phyloP scores from a whole-genome alignment of 2,329 filamentous ascomycete species.

The Claviceps citrina region DNA sequence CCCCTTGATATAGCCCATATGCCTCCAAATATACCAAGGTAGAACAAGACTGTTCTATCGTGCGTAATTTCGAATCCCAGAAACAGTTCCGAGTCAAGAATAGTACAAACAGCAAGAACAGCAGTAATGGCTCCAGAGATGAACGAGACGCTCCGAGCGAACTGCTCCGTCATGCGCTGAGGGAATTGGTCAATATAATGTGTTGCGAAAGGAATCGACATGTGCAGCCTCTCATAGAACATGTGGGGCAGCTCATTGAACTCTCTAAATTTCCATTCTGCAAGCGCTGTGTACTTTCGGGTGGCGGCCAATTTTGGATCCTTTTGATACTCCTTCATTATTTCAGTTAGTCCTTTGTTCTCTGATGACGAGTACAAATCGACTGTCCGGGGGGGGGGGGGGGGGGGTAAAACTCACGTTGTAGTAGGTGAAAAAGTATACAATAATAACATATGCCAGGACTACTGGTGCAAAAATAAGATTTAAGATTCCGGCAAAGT shows the following conservation, averaged over 20 bases:
- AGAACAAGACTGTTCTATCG: slow-evolving; percentile 81
- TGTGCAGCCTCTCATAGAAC: slow-evolving; percentile 76
- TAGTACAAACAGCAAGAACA: slow-evolving; percentile 65
- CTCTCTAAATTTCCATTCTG: slow-evolving; percentile 95
- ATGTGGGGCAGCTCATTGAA: slow-evolving; percentile 94
- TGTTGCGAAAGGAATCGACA: slow-evolving; percentile 87
- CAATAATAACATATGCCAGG: slow-evolving; percentile 69
- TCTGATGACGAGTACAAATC: neutral
- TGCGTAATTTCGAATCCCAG: slow-evolving; percentile 81
- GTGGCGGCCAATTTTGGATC: slow-evolving; percentile 72
- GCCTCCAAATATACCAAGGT: slow-evolving; percentile 66
- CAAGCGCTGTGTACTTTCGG: slow-evolving; percentile 79
- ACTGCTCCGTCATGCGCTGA: slow-evolving; percentile 79
- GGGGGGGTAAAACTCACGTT: slow-evolving; percentile 40
- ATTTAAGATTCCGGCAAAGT: slow-evolving; percentile 73
- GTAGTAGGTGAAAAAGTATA: slow-evolving; percentile 92
- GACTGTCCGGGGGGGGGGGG: neutral
- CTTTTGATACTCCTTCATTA: slow-evolving; percentile 70
- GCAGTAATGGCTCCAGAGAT: slow-evolving; percentile 74
- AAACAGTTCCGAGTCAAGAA: slow-evolving; percentile 85
- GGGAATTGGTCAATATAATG: slow-evolving; percentile 93
- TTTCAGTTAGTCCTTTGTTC: neutral
- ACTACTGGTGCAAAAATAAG: slow-evolving; percentile 76
- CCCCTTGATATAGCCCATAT: slow-evolving; percentile 75
- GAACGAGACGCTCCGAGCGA: slow-evolving; percentile 74